phyloP scores from a whole-genome alignment of 2,329 filamentous ascomycete genomes.

The Fusarium tuaranense region DNA sequence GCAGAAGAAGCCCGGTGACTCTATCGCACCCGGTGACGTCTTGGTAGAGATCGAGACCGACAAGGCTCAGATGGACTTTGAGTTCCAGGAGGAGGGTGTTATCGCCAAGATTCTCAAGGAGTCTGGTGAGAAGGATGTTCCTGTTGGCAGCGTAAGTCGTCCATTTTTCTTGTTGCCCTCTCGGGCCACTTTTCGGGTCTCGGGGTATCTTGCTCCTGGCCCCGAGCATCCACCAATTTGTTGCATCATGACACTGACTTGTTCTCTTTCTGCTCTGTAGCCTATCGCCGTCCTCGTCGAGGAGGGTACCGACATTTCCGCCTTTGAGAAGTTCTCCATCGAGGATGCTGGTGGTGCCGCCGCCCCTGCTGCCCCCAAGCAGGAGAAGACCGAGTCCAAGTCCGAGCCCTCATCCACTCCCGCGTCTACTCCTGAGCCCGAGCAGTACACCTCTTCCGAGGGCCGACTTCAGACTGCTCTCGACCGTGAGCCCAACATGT shows the following conservation, averaged over 20 bases:
- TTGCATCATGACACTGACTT: conserved; percentile 21
- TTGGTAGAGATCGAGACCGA: conserved; percentile 99
- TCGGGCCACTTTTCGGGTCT: conserved; percentile 24
- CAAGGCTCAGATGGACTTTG: conserved; percentile 99
- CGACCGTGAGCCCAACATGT: conserved; percentile 82
- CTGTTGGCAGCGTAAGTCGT: conserved; percentile 89
- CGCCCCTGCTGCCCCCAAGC: conserved; percentile 71
- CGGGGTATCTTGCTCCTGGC: conserved; percentile 30
- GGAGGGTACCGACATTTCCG: conserved; percentile 85
- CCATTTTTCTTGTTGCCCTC: conserved; percentile 24
- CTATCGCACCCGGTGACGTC: conserved; percentile 90
- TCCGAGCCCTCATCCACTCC: conserved; percentile 62
- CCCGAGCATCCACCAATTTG: neutral
- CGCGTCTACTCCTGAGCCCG: conserved; percentile 63
- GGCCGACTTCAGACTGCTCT: conserved; percentile 86
- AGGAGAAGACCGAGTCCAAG: conserved; percentile 73
- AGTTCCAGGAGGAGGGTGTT: conserved; percentile 98
- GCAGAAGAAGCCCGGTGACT: conserved; percentile 97
- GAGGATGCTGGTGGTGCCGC: conserved; percentile 89
- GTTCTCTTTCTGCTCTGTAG: conserved; percentile 59
- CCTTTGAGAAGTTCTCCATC: conserved; percentile 89
- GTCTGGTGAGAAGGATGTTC: conserved; percentile 90
- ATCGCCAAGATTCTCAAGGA: conserved; percentile 95
- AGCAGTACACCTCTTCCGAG: conserved; percentile 79
- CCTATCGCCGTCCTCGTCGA: conserved; percentile 96